phyloP scores from a whole-genome alignment of 208 protist species.

The Crithidia fasciculata region DNA sequence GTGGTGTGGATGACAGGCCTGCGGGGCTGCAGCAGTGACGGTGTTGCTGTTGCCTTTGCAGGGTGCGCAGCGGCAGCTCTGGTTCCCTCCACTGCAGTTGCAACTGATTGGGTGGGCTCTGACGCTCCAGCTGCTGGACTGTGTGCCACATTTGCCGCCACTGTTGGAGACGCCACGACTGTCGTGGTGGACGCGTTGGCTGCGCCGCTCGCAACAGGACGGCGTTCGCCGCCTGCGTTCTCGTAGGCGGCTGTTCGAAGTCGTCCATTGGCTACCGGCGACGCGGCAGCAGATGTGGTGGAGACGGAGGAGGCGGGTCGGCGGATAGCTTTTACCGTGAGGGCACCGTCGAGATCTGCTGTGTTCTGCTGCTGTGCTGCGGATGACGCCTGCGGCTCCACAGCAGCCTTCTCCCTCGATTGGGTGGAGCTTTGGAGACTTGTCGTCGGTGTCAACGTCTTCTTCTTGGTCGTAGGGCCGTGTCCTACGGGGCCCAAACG shows the following conservation, averaged over 20 bases:
- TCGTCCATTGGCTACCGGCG: background rate
- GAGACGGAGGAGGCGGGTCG: background rate
- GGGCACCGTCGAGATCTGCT: background rate
- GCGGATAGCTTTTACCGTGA: background rate
- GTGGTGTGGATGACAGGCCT: conserved; percentile 3
- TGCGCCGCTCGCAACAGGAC: background rate
- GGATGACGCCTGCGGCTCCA: background rate
- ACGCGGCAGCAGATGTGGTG: background rate
- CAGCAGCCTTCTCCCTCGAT: background rate
- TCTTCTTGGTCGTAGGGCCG: conserved; percentile 8
- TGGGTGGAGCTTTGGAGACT: background rate
- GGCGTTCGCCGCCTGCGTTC: background rate
- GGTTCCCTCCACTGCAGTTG: background rate
- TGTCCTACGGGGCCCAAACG: background rate
- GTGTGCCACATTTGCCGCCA: background rate
- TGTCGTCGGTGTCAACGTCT: background rate
- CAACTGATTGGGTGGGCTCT: background rate
- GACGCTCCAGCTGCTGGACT: background rate
- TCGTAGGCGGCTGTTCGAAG: background rate
- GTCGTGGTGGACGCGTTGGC: conserved; percentile 9
- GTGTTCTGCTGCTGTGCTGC: no score
- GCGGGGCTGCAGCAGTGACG: background rate
- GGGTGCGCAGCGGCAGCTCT: background rate
- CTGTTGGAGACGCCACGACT: background rate
- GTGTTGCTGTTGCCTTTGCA: background rate